Evolutionary conservation across 129 eudicot species (phyloP).

Genomic region (Smallanthus sonchifolius): DNA sequence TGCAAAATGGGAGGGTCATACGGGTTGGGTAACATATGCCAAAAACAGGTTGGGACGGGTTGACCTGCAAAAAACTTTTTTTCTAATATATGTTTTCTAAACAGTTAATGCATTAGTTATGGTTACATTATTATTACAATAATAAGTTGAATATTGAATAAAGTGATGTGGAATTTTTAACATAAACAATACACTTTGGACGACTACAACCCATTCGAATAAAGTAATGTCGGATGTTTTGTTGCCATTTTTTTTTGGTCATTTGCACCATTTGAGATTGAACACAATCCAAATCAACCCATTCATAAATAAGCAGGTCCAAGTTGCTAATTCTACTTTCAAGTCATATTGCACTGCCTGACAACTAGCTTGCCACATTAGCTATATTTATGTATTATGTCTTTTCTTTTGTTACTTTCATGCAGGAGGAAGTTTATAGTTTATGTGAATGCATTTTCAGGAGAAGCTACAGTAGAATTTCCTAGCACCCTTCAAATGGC

Average conservation of each 20-base stretch:
- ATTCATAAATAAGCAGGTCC: background rate
- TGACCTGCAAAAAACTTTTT: background rate
- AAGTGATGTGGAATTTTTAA: background rate
- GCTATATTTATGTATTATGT: background rate
- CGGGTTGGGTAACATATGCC: background rate
- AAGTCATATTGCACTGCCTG: background rate
- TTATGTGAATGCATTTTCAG: conserved; percentile 87
- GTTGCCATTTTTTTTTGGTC: background rate
- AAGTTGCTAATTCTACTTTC: background rate
- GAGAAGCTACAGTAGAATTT: conserved; percentile 88
- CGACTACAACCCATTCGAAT: background rate
- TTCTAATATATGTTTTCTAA: background rate
- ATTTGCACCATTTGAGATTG: background rate
- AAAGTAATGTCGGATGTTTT: background rate
- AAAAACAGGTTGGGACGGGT: background rate
- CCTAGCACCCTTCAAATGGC: conserved; percentile 99
- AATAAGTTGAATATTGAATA: background rate
- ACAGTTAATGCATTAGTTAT: background rate
- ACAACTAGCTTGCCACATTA: background rate
- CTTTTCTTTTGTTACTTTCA: background rate
- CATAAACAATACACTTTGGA: background rate
- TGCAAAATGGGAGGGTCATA: background rate
- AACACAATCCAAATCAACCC: background rate
- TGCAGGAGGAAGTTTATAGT: conserved; percentile 72
- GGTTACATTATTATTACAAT: background rate